Base-by-base conservation (phyloP, 306 rosid species). In the Lathyrus aphaca region DNA sequence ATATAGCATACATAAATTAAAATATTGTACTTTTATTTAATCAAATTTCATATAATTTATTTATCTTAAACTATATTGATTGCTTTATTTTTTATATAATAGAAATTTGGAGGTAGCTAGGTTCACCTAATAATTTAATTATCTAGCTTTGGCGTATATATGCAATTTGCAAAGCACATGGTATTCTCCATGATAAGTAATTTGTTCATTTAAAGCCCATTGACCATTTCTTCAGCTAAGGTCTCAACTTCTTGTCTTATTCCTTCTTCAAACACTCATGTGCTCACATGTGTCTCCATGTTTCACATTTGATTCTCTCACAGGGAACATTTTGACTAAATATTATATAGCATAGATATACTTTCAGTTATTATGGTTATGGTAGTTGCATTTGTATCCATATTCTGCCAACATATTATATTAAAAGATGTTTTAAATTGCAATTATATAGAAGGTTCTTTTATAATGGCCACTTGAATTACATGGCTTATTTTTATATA, bases 231-330 rank as follows among this genome's bases (percentile, higher is more conserved):
- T 58, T 62, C 57, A 76, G 65, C 74, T 61, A 54, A 77, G 71
- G 72, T 78, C 86, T 64, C 55, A 75, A 35, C 8, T 49, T 54
- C 46, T 64, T 72, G 65, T 72, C 82, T 67, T 71, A 21, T 63
- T 63, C 73, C 29, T 73, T 79, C 77, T 78, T 83, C 80, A 77
- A 77, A 79, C 82, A 75, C 77, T 86, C 92, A 89, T 81, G 92
- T 89, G 96, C 72, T 77, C 90, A 70, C 96, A 82, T 79, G 92
- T 85, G 81, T 80, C 76, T 72, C 88, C 93, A 87, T 83, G 85
- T 83, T 82, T 82, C 90, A 69, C 78, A 75, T 79, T 82, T 74
- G 69, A 67, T 68, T 84, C 80, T 75, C 86, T 58, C 80, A 70
- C 65, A 56, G 23, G 64, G 63, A 72, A 64, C 80, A 73, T 27